A percentile compares a stretch with the other conserved stretches of the same genome.
phyloP scores from a whole-genome alignment of 2,329 filamentous ascomycete genomes.

The Hansfordia pulvinata region DNA sequence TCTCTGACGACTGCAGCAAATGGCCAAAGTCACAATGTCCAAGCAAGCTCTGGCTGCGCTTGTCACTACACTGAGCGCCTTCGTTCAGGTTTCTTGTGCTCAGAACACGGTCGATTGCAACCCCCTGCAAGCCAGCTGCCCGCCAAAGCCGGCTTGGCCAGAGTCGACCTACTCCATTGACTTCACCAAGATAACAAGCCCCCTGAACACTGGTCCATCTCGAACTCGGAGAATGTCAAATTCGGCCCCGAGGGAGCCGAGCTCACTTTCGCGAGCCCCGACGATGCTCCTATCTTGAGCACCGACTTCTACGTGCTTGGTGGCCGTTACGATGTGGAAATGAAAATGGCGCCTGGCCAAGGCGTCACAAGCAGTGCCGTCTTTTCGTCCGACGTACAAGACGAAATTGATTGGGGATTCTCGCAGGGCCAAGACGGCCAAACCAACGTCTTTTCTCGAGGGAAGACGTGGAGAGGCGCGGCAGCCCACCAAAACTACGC shows the following conservation, averaged over 20 bases:
- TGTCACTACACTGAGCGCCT: no score
- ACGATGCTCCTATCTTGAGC: conserved; percentile 16
- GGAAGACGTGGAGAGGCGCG: conserved; percentile 17
- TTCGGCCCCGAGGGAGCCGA: conserved; percentile 15
- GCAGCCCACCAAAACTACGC: conserved; percentile 13
- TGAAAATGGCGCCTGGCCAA: conserved; percentile 16
- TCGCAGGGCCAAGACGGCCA: conserved; percentile 17
- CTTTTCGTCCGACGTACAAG: conserved; percentile 16
- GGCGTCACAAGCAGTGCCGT: conserved; percentile 14
- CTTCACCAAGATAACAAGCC: conserved; percentile 14
- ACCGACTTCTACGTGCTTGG: conserved; percentile 18
- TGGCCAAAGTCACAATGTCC: no score
- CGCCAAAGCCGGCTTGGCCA: conserved; percentile 13
- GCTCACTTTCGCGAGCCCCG: conserved; percentile 14
- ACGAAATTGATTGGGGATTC: conserved; percentile 19
- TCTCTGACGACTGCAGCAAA: no score
- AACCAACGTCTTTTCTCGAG: conserved; percentile 13
- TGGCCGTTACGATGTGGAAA: conserved; percentile 16
- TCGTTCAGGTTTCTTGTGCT: no score
- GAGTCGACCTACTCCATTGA: conserved; percentile 15
- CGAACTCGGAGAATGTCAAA: conserved; percentile 10
- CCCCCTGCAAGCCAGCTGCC: conserved; percentile 12
- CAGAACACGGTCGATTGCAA: no score
- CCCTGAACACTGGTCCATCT: conserved; percentile 12
- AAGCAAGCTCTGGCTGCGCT: no score